phyloP scores from a whole-genome alignment of 768 basidiomycete genomes.

The Tulasnella sp. region DNA sequence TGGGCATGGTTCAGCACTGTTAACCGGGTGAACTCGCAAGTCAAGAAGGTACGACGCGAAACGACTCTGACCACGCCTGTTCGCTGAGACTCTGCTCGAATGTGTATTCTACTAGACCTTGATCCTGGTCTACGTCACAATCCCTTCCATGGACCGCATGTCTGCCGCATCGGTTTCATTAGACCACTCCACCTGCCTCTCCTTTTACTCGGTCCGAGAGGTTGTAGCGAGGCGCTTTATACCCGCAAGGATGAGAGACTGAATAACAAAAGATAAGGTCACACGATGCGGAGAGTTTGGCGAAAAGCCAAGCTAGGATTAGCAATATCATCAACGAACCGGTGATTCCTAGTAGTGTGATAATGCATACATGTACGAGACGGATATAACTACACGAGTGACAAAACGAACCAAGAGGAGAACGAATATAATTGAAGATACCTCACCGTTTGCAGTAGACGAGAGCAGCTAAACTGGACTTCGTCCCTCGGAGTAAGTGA shows the following conservation, averaged over 20 bases:
- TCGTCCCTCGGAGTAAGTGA: background rate
- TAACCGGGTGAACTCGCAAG: constrained; percentile 92
- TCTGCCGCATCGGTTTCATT: constrained; percentile 31
- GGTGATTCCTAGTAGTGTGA: background rate
- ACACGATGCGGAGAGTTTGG: background rate
- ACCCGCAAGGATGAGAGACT: constrained; percentile 88
- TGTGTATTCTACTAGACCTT: constrained; percentile 51
- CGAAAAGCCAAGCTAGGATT: background rate
- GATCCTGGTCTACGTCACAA: constrained; percentile 82
- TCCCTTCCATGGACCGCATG: constrained; percentile 60
- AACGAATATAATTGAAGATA: background rate
- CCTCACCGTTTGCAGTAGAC: background rate
- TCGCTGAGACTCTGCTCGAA: background rate
- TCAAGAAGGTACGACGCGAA: constrained; percentile 67
- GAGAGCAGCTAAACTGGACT: background rate
- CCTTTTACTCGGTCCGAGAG: constrained; percentile 72
- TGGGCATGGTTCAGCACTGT: constrained; percentile 98
- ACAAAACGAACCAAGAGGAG: background rate
- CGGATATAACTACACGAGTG: background rate
- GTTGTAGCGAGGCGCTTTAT: constrained; percentile 77
- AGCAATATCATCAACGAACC: background rate
- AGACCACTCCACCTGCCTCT: constrained; percentile 59
- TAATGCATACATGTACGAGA: background rate
- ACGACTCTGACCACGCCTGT: background rate
- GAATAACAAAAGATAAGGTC: constrained; percentile 16